Percentiles rank a stretch among this genome's conserved stretches.
phyloP scores from a whole-genome alignment of 306 rosid genomes.

The Dalbergia cochinchinensis region DNA sequence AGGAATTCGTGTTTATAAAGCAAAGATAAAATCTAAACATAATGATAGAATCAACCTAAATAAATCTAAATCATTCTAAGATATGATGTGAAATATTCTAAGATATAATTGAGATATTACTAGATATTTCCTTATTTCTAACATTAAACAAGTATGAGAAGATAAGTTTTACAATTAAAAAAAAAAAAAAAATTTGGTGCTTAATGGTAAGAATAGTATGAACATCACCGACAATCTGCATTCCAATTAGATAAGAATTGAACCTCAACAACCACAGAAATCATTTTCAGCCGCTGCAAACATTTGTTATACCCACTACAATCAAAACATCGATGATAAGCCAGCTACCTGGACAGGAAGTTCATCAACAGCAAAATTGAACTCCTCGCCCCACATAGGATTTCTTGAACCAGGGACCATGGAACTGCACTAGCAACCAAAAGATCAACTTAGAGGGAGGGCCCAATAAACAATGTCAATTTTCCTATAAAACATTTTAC shows the following conservation, averaged over 20 bases:
- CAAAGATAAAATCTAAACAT: too few relatives aligned
- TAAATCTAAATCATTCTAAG: too few relatives aligned
- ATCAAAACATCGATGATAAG: slow-evolving; percentile 34
- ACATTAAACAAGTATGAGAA: slow-evolving; percentile 11
- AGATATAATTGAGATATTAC: too few relatives aligned
- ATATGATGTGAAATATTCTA: too few relatives aligned
- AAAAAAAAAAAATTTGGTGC: not conserved
- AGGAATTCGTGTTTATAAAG: too few relatives aligned
- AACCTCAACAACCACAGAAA: slow-evolving; percentile 38
- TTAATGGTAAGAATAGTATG: slow-evolving; percentile 32
- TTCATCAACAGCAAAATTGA: slow-evolving; percentile 92
- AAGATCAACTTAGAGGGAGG: slow-evolving; percentile 40
- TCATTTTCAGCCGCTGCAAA: slow-evolving; percentile 35
- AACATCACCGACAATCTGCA: slow-evolving; percentile 25
- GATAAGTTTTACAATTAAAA: slow-evolving; percentile 17
- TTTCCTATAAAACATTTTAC: slow-evolving; percentile 26
- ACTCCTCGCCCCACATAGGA: slow-evolving; percentile 99
- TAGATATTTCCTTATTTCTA: too few relatives aligned
- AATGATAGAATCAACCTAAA: too few relatives aligned
- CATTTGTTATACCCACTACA: slow-evolving; percentile 22
- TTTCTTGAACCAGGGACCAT: slow-evolving; percentile 99
- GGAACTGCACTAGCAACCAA: slow-evolving; percentile 72
- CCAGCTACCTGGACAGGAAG: slow-evolving; percentile 89
- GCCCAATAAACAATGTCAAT: slow-evolving; percentile 20
- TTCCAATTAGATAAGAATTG: slow-evolving; percentile 25